These are phyloP conservation scores for Penicillium occitanis DNA, from an alignment of 2,329 filamentous ascomycete genomes.

Conservation along the genomic window DNA sequence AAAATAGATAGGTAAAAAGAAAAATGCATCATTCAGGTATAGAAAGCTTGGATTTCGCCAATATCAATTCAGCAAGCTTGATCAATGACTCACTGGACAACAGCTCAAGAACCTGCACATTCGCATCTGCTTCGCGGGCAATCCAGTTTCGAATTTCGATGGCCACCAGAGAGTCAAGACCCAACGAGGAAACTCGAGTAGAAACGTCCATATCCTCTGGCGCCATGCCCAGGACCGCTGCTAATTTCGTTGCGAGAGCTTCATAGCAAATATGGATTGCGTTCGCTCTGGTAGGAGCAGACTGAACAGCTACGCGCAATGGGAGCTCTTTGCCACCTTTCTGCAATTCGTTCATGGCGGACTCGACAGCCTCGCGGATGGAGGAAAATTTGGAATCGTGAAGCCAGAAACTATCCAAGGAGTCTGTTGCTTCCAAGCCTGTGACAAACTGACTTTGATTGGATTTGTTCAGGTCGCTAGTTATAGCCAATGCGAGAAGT, in stretches of 20 bases:
- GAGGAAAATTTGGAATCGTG: constrained; percentile 10
- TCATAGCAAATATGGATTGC: constrained; percentile 9
- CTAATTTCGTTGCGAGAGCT: constrained; percentile 8
- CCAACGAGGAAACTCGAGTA: constrained; percentile 21
- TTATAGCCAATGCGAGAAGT: constrained; percentile 54
- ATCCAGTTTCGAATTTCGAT: constrained; percentile 36
- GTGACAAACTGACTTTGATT: constrained; percentile 57
- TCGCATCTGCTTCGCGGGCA: constrained; percentile 43
- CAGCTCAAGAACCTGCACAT: constrained; percentile 46
- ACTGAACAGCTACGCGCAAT: constrained; percentile 2
- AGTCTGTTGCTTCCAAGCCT: constrained; percentile 46
- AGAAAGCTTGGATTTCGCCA: constrained; percentile 17
- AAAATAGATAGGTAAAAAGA: background rate
- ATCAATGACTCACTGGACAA: constrained; percentile 17
- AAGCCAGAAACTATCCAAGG: constrained; percentile 14
- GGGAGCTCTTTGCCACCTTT: background rate
- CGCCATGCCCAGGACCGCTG: constrained; percentile 1
- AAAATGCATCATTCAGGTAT: background rate
- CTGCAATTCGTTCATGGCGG: constrained; percentile 20
- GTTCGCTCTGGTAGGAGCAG: constrained; percentile 8
- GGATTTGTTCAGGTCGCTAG: constrained; percentile 42
- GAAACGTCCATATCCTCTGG: constrained; percentile 14
- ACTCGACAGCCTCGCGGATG: constrained; percentile 35
- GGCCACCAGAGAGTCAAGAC: constrained; percentile 33
- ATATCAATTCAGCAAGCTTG: constrained; percentile 11